Conservation (phyloP, 2,329 filamentous ascomycete genomes). For the Venturia effusa region DNA sequence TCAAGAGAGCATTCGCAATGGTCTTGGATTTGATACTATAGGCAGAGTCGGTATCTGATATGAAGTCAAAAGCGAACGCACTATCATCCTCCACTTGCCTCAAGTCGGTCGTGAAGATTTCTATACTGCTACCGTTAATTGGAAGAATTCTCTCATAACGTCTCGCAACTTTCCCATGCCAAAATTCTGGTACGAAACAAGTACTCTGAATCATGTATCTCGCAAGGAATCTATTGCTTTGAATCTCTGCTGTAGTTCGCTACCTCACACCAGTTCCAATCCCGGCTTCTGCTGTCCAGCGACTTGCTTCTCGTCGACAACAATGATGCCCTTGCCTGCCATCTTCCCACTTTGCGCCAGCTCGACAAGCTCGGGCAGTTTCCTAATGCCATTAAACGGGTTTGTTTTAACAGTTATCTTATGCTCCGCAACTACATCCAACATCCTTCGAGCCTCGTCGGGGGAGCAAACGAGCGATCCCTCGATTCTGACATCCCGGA, state of each 20-base stretch:
- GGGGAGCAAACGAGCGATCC: conserved; percentile 9
- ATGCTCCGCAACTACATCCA: conserved; percentile 33
- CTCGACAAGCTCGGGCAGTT: conserved; percentile 10
- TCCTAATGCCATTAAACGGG: conserved; percentile 9
- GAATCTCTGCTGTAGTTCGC: too few species aligned
- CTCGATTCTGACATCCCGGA: conserved; percentile 12
- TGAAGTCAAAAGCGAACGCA: too few species aligned
- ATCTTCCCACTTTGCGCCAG: conserved; percentile 12
- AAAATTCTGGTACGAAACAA: neutral
- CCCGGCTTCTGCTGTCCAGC: conserved; percentile 7
- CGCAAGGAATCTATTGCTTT: too few species aligned
- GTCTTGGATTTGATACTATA: too few species aligned
- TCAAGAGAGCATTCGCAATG: too few species aligned
- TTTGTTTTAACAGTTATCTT: conserved; percentile 16
- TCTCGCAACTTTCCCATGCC: too few species aligned
- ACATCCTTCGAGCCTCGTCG: conserved; percentile 20
- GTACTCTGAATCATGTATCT: neutral
- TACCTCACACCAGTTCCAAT: conserved; percentile 1
- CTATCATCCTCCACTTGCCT: too few species aligned
- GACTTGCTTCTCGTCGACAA: conserved; percentile 11
- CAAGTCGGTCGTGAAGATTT: too few species aligned
- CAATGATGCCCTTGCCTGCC: conserved; percentile 11
- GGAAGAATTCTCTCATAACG: too few species aligned
- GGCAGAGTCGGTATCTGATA: too few species aligned
- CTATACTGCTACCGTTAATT: too few species aligned